These are phyloP conservation scores for Aspergillus calidoustus DNA, from an alignment of 2,329 filamentous ascomycete species.

Conservation along the genomic window DNA sequence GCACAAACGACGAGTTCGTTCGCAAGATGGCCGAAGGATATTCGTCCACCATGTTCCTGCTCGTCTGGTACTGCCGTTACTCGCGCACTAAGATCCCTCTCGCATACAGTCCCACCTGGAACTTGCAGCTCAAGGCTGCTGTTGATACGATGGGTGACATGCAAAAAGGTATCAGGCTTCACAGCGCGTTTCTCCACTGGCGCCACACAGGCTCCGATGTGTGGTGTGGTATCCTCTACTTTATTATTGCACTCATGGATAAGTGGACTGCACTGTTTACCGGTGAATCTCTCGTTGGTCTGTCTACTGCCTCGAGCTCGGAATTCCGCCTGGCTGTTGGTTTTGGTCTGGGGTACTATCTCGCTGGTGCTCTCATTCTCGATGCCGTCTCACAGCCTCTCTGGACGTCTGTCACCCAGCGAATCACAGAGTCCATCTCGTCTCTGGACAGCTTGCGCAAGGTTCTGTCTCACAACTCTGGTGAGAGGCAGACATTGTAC, in stretches of 20 bases:
- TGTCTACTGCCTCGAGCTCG: slow-evolving; percentile 41
- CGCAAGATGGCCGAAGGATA: slow-evolving; percentile 55
- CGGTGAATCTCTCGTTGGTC: slow-evolving; percentile 48
- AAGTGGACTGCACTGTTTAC: slow-evolving; percentile 57
- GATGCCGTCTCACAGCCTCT: slow-evolving; percentile 47
- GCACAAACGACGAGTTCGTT: slow-evolving; percentile 52
- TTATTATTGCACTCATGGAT: slow-evolving; percentile 59
- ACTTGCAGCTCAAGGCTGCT: slow-evolving; percentile 59
- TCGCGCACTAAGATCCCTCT: slow-evolving; percentile 48
- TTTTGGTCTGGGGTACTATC: slow-evolving; percentile 60
- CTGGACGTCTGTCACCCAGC: slow-evolving; percentile 15
- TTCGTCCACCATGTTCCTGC: slow-evolving; percentile 56
- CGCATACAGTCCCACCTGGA: slow-evolving; percentile 61
- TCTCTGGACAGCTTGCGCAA: slow-evolving; percentile 8
- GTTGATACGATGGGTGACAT: slow-evolving; percentile 58
- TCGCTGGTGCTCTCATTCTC: slow-evolving; percentile 60
- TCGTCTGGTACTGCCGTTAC: slow-evolving; percentile 57
- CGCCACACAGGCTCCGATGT: slow-evolving; percentile 59
- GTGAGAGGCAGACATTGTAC: slow-evolving; percentile 53
- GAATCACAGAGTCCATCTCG: slow-evolving; percentile 13
- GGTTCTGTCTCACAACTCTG: slow-evolving; percentile 46
- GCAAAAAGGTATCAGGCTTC: slow-evolving; percentile 59
- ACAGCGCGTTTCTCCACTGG: slow-evolving; percentile 63
- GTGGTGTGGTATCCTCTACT: slow-evolving; percentile 58
- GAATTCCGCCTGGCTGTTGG: slow-evolving; percentile 54